Base-by-base conservation (phyloP, 2,329 filamentous ascomycete species). In the Neonectria neomacrospora region DNA sequence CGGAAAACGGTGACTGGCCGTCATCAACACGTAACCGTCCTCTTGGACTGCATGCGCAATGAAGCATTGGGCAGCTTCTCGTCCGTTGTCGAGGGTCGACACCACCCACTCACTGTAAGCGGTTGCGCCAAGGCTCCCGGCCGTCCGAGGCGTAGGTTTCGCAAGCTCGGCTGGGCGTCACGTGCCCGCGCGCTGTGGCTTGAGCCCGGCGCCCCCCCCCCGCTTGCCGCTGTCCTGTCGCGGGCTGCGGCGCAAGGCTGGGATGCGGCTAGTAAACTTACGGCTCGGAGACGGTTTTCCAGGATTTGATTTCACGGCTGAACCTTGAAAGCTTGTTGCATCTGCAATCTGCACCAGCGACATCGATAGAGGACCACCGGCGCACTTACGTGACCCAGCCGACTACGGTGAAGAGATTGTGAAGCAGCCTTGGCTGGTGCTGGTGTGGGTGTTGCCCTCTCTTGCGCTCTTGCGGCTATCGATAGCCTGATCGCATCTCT, bases 121-220 rank as follows among this genome's bases (percentile, higher is more conserved):
- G 34, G 34, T 37, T 37, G 34, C 34, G 34, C 34, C 34, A 37
- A 30, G 16, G 39, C 22, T 50, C 48, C 51, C 50, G 51, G 39
- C 20, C 26, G 39, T 26, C 50, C 45, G 52, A 41, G 48, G 42
- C 45, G 20, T 37, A 37, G 34, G 34, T 37, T 37, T 37, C 34
- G 34, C 34, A 37, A 37, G 34, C 34, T n/a, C 34, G 34, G 14
- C 34, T 14, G 14, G 34, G 34, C 34, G 6, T 75, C 73, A 74
- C 72, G 73, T 75, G 72, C 50, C 9, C 54, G 54, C 53, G 64
- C 67, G 66, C 67, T 69, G 69, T 72, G 73, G 66, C 65, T 73
- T 70, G 41, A 57, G 55, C 55, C 56, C 54, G 41, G 23, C 23
- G 23, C 23, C 6, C 23, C 23, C 23, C 23, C 23, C 3, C 23